Percentiles rank a stretch among this genome's conserved stretches.
phyloP scores from a whole-genome alignment of 441 rosid genomes.

The Croton laevigatus region DNA sequence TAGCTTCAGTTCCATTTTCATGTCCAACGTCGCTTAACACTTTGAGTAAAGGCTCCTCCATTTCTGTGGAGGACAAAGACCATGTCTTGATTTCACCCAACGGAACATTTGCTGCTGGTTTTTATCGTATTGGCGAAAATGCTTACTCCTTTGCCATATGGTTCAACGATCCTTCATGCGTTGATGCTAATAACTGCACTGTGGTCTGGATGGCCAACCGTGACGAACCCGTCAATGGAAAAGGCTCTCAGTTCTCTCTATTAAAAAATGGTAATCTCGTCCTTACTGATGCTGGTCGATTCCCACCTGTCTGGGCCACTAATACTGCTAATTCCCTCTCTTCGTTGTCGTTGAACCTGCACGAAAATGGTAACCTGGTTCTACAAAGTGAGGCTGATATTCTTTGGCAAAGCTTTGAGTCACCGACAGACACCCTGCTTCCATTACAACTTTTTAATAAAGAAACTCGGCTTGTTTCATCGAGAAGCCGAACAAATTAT shows the following conservation, averaged over 20 bases:
- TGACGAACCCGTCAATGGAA: slow-evolving; percentile 22
- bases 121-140: slow-evolving; percentile 17
- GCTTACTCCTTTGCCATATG: slow-evolving; percentile 24
- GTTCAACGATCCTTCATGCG: slow-evolving; percentile 15
- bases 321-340: slow-evolving; percentile 1
- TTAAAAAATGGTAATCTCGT: slow-evolving; percentile 11
- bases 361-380: slow-evolving; percentile 20
- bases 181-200: neutral
- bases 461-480: slow-evolving; percentile 11
- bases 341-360: neutral
- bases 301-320: slow-evolving; percentile 12
- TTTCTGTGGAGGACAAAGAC: slow-evolving; percentile 15
- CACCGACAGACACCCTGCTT: slow-evolving; percentile 26
- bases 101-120: slow-evolving; percentile 16
- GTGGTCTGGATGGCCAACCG: slow-evolving; percentile 26
- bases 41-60: slow-evolving; percentile 9
- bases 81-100: slow-evolving; percentile 15
- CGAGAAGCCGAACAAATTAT: slow-evolving; percentile 5
- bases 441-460: slow-evolving; percentile 12
- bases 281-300: slow-evolving; percentile 19
- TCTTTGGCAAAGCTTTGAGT: slow-evolving; percentile 23
- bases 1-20: neutral
- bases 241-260: slow-evolving; percentile 15
- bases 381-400: neutral
- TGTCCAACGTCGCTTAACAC: neutral